A percentile compares a stretch with the other conserved stretches of the same genome.
Evolutionary conservation across 257 asterid genomes (phyloP).

Genomic region (Nemophila menziesii): DNA sequence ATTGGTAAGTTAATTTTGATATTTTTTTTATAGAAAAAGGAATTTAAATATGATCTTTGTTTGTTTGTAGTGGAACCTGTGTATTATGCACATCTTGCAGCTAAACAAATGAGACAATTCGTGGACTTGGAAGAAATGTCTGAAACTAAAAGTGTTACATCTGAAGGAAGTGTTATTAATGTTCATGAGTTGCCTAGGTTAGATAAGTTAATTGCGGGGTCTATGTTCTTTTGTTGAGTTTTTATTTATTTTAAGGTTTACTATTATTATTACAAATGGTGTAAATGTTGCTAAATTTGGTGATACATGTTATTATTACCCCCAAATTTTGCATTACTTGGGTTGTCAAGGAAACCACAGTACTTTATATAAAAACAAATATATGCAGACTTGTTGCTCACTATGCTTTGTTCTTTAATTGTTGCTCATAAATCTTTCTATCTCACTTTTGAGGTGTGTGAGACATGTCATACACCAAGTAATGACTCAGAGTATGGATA

Average conservation of each 20-base stretch:
- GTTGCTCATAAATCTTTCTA: too few relatives aligned
- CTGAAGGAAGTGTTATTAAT: constrained; percentile 19
- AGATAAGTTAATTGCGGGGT: constrained; percentile 52
- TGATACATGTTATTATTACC: background rate
- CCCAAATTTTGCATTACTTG: constrained; percentile 12
- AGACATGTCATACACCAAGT: too few relatives aligned
- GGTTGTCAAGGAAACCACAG: too few relatives aligned
- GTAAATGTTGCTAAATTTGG: constrained; percentile 18
- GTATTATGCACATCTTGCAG: constrained; percentile 89
- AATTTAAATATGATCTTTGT: background rate
- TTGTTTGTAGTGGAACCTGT: constrained; percentile 70
- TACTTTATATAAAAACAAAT: too few relatives aligned
- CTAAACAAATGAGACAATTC: constrained; percentile 67
- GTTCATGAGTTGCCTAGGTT: constrained; percentile 75
- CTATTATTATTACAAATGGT: constrained; percentile 1
- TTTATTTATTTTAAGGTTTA: background rate
- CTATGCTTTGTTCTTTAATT: too few relatives aligned
- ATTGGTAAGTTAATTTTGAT: constrained; percentile 31
- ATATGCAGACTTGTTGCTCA: too few relatives aligned
- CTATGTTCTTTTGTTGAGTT: constrained; percentile 88
- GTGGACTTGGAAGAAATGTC: constrained; percentile 54
- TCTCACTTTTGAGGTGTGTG: too few relatives aligned
- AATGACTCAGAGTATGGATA: too few relatives aligned
- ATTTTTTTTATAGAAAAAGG: too few relatives aligned
- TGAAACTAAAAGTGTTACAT: constrained; percentile 34